phyloP scores from a whole-genome alignment of 805 yeast species.

The Candida glaebosa region DNA sequence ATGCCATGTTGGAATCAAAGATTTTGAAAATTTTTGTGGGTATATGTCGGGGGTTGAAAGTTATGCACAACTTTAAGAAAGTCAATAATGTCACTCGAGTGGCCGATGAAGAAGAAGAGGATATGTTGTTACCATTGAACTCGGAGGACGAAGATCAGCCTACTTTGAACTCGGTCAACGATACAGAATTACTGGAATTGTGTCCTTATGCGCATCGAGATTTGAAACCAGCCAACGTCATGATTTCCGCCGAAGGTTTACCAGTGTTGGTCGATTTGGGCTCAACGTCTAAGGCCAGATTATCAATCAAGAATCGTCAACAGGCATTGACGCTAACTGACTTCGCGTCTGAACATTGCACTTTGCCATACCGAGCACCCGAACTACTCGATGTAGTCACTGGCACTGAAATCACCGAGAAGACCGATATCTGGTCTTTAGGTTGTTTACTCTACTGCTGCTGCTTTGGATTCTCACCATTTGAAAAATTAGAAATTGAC shows the following conservation, averaged over 20 bases:
- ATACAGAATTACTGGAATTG: conserved; percentile 52
- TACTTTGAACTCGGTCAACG: background rate
- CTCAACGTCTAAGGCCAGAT: conserved; percentile 64
- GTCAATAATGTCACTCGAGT: conserved; percentile 5
- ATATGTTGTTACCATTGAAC: conserved; percentile 17
- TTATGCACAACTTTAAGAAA: conserved; percentile 63
- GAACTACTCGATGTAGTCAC: conserved; percentile 78
- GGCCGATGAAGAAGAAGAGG: conserved; percentile 24
- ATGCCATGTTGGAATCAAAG: conserved; percentile 57
- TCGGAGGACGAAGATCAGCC: conserved; percentile 5
- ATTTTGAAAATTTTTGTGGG: conserved; percentile 63
- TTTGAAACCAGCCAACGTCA: conserved; percentile 83
- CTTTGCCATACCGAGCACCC: conserved; percentile 86
- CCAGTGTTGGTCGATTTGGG: conserved; percentile 87
- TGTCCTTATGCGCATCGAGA: conserved; percentile 83
- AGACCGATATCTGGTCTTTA: conserved; percentile 86
- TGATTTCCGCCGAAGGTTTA: conserved; percentile 68
- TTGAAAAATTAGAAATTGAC: conserved; percentile 75
- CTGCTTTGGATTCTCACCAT: conserved; percentile 80
- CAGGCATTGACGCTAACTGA: conserved; percentile 79
- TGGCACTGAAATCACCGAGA: conserved; percentile 62
- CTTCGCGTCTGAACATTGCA: conserved; percentile 78
- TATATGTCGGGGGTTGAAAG: conserved; percentile 68
- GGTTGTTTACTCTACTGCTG: conserved; percentile 81
- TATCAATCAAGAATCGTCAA: conserved; percentile 52